Conservation (phyloP, 2,329 filamentous ascomycete genomes). For the Colletotrichum neosansevieriae region DNA sequence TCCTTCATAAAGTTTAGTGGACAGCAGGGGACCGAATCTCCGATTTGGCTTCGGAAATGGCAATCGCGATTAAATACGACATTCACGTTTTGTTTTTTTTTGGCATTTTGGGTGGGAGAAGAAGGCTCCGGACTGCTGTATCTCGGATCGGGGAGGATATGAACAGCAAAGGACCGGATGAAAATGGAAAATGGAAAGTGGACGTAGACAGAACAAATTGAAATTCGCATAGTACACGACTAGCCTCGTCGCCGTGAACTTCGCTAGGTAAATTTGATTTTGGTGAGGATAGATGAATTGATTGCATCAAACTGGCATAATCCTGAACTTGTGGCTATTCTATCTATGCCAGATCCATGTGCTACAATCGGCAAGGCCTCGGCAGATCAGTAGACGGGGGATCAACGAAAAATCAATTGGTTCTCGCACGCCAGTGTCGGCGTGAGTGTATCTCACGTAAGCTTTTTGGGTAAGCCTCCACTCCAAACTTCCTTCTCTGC, state of each 20-base stretch:
- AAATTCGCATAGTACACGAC: not conserved
- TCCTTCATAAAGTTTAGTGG: not conserved
- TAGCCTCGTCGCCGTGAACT: no score
- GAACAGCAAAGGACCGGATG: not conserved
- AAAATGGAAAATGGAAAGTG: not conserved
- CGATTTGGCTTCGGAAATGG: not conserved
- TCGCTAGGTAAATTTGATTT: no score
- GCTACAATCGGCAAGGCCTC: no score
- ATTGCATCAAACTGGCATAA: no score
- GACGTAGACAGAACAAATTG: not conserved
- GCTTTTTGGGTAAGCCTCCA: not conserved
- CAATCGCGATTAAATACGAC: not conserved
- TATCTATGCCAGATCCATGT: no score
- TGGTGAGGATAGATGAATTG: no score
- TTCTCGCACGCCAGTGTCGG: not conserved
- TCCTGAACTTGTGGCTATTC: no score
- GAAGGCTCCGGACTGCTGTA: constrained; percentile 4
- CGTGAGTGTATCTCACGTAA: not conserved
- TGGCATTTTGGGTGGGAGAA: not conserved
- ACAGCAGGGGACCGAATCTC: not conserved
- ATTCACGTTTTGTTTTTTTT: not conserved
- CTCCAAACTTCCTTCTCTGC: no score
- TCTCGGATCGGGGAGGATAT: constrained; percentile 2
- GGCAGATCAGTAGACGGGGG: not conserved
- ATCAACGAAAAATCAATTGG: not conserved